These are phyloP conservation scores for Phaeosphaeria sp. DNA, from an alignment of 2,329 filamentous ascomycete genomes.

Conservation along the genomic window DNA sequence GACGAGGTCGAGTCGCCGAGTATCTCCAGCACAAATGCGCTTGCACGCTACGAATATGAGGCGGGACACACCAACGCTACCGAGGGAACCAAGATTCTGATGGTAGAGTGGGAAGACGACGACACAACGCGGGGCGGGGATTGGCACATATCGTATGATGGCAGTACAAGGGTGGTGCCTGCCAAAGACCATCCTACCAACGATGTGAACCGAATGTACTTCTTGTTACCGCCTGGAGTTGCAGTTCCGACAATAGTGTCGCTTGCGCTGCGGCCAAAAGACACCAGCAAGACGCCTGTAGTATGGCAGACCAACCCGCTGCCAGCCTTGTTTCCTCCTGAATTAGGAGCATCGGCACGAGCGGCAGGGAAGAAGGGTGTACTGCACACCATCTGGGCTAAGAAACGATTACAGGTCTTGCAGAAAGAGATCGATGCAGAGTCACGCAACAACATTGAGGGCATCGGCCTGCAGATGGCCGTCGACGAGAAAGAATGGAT, in stretches of 20 bases:
- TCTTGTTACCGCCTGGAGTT: constrained; percentile 76
- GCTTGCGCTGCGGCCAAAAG: constrained; percentile 61
- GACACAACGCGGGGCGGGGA: constrained; percentile 58
- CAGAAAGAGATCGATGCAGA: constrained; percentile 79
- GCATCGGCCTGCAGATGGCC: constrained; percentile 84
- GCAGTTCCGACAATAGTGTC: constrained; percentile 75
- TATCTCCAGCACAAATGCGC: constrained; percentile 62
- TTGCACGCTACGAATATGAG: constrained; percentile 88
- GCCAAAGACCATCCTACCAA: constrained; percentile 63
- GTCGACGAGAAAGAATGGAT: constrained; percentile 86
- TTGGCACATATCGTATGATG: constrained; percentile 86
- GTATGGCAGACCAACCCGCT: constrained; percentile 75
- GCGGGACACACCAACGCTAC: constrained; percentile 68
- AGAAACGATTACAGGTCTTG: constrained; percentile 76
- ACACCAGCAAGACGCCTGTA: constrained; percentile 50
- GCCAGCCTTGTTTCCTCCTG: constrained; percentile 83
- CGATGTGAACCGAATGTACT: constrained; percentile 73
- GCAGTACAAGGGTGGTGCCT: constrained; percentile 75
- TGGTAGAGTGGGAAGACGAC: constrained; percentile 87
- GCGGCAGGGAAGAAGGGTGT: constrained; percentile 79
- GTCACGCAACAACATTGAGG: constrained; percentile 75
- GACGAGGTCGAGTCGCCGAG: constrained; percentile 56
- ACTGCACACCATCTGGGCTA: constrained; percentile 89
- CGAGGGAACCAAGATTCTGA: constrained; percentile 87
- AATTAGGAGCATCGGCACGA: constrained; percentile 70